Evolutionary conservation across 1,284 basidiomycete species (phyloP).

Genomic region (Tilletia indica): DNA sequence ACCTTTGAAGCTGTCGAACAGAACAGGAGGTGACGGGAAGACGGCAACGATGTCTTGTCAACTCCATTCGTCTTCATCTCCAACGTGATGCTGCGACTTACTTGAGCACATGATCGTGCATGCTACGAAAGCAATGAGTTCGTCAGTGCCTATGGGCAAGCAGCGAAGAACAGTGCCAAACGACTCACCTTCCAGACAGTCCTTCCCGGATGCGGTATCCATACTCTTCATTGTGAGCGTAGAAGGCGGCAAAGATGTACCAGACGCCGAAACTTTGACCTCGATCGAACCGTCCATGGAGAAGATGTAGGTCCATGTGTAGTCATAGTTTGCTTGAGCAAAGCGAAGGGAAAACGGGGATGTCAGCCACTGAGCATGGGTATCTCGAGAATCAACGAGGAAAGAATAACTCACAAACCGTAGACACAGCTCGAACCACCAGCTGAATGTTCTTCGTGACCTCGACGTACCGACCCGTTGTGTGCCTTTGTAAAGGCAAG

Average conservation of each 20-base stretch:
- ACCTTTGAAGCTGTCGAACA: no score
- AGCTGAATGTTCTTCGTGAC: conserved; percentile 59
- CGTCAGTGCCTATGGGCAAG: no score
- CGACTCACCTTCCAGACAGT: conserved; percentile 57
- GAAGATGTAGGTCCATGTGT: conserved; percentile 68
- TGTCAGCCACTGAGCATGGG: no score
- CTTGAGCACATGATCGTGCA: conserved; percentile 27
- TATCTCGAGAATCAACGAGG: no score
- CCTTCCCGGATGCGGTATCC: conserved; percentile 65
- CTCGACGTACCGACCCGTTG: conserved; percentile 59
- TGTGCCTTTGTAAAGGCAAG: conserved; percentile 65
- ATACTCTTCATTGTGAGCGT: conserved; percentile 60
- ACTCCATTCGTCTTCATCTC: conserved; percentile 65
- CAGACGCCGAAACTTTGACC: conserved; percentile 66
- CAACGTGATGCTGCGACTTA: conserved; percentile 57
- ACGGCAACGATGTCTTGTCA: no score
- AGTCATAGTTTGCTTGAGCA: conserved; percentile 40
- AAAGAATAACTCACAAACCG: conserved; percentile 59
- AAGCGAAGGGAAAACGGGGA: no score
- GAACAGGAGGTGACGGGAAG: no score
- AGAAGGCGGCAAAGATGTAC: conserved; percentile 67
- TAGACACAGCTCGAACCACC: conserved; percentile 63
- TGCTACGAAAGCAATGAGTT: conserved; percentile 53
- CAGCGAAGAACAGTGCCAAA: no score
- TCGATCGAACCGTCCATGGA: conserved; percentile 68